phyloP scores from a whole-genome alignment of 371 early-diverging fungal species.

The Haplosporangium sp. region DNA sequence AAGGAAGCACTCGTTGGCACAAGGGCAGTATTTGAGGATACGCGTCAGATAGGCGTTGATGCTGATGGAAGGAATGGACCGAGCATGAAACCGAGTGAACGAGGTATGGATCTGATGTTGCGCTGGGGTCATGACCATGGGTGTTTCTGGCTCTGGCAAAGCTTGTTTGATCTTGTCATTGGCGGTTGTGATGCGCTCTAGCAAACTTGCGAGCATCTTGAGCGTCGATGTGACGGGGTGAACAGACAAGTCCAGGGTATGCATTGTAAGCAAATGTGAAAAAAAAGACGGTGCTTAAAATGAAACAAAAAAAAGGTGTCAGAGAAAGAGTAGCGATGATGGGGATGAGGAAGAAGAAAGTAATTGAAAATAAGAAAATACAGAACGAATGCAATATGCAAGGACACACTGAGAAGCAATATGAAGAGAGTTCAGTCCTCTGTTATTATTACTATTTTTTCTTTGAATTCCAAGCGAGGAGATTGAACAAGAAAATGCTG shows the following conservation, averaged over 20 bases:
- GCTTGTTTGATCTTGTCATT: slow-evolving; percentile 62
- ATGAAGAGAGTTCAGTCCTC: too few relatives aligned
- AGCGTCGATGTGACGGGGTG: slow-evolving; percentile 75
- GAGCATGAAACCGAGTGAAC: slow-evolving; percentile 84
- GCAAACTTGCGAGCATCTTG: slow-evolving; percentile 67
- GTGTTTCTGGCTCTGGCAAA: slow-evolving; percentile 50
- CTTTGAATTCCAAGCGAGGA: neutral
- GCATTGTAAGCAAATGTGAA: slow-evolving; percentile 28
- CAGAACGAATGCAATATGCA: too few relatives aligned
- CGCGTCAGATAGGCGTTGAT: slow-evolving; percentile 84
- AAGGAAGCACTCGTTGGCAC: slow-evolving; percentile 87
- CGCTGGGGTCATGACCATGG: slow-evolving; percentile 49
- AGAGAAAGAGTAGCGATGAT: slow-evolving; percentile 3
- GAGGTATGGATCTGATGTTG: slow-evolving; percentile 55
- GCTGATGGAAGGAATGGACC: slow-evolving; percentile 89
- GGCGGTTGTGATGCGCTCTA: slow-evolving; percentile 66
- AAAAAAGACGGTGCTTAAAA: neutral
- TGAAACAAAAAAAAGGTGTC: neutral
- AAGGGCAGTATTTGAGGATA: slow-evolving; percentile 93
- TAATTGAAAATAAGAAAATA: neutral
- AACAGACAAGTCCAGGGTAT: slow-evolving; percentile 65
- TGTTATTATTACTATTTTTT: too few relatives aligned
- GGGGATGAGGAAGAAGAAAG: slow-evolving; percentile 3
- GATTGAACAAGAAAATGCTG: neutral
- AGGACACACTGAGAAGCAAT: too few relatives aligned